phyloP scores from a whole-genome alignment of 305 asterid species.

The Fraxinus latifolia region DNA sequence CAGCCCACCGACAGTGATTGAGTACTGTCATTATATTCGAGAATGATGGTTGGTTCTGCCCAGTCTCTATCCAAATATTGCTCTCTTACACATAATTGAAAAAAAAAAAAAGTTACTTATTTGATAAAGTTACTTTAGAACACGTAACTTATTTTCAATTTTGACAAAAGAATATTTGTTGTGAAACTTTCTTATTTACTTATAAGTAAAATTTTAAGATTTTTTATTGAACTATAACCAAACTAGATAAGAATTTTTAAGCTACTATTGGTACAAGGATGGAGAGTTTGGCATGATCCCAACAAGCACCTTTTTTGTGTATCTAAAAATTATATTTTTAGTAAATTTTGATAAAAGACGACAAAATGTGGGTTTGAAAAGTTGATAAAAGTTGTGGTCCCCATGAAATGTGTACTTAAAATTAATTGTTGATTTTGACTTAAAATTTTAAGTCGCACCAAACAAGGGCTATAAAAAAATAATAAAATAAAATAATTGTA shows the following conservation, averaged over 20 bases:
- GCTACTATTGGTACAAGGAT: background rate
- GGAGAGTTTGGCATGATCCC: background rate
- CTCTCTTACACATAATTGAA: constrained; percentile 11
- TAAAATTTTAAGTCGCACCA: background rate
- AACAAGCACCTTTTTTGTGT: background rate
- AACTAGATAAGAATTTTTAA: background rate
- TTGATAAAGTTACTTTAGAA: background rate
- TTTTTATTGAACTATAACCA: background rate
- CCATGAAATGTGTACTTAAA: background rate
- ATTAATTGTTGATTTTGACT: too few relatives aligned
- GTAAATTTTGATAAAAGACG: background rate
- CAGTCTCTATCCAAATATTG: constrained; percentile 14
- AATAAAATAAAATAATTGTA: background rate
- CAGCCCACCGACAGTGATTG: constrained; percentile 17
- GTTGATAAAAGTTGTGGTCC: background rate
- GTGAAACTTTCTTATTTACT: background rate
- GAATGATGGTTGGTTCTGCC: constrained; percentile 28
- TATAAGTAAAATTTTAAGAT: background rate
- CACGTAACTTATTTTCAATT: background rate
- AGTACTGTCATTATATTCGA: constrained; percentile 19
- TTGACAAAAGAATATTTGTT: background rate
- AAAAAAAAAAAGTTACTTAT: background rate
- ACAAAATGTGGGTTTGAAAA: background rate
- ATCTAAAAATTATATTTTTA: background rate
- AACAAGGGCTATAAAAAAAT: background rate